A percentile compares a stretch with the other conserved stretches of the same genome.
Conservation (phyloP, 331 rosid genomes). For the Malus hybrid region DNA sequence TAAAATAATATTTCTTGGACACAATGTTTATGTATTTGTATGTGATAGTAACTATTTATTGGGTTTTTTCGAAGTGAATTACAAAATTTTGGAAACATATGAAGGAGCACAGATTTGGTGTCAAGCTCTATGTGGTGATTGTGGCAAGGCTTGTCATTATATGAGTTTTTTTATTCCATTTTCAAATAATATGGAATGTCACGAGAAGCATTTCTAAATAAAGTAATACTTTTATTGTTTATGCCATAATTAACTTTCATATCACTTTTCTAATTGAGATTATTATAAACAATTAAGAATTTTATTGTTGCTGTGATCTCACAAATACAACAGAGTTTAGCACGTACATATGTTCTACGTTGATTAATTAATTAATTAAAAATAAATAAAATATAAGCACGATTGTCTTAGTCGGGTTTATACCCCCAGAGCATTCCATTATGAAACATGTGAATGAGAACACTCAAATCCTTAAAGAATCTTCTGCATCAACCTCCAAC, state of each 20-base stretch:
- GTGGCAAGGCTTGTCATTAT: slow-evolving; percentile 26
- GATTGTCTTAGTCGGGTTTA: not conserved
- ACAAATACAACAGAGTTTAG: not conserved
- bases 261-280: slow-evolving; percentile 3
- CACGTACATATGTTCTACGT: not conserved
- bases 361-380: not conserved
- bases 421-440: slow-evolving; percentile 7
- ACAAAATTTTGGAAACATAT: not conserved
- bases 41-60: not conserved
- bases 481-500: slow-evolving; percentile 41
- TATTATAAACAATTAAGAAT: not conserved
- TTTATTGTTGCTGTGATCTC: not conserved
- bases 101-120: not conserved
- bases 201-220: slow-evolving; percentile 63
- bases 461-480: slow-evolving; percentile 40
- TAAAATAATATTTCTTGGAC: not conserved
- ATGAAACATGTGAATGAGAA: slow-evolving; percentile 36
- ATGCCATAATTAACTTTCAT: slow-evolving; percentile 11
- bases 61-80: not conserved
- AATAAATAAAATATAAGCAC: not conserved
- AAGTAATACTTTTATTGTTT: slow-evolving; percentile 28
- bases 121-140: not conserved
- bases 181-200: slow-evolving; percentile 51
- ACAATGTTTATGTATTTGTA: not conserved
- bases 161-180: slow-evolving; percentile 24